Evolutionary conservation across 306 rosid species (phyloP).

Genomic region (Vigna radiata): DNA sequence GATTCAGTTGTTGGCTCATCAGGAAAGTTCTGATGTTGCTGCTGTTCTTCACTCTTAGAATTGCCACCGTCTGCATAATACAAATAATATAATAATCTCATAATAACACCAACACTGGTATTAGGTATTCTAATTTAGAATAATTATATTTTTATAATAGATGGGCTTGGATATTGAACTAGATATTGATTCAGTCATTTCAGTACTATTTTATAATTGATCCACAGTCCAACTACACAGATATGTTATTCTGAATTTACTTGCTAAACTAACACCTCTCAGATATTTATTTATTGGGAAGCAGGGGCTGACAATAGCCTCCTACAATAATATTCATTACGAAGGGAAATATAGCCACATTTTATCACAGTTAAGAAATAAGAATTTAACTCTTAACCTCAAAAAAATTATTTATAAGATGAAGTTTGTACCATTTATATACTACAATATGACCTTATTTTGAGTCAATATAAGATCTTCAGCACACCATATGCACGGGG

Average conservation of each 20-base stretch:
- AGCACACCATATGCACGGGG: too few species aligned
- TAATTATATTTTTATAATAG: conserved; percentile 25
- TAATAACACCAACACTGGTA: conserved; percentile 31
- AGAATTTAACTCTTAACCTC: too few species aligned
- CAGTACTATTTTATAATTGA: conserved; percentile 23
- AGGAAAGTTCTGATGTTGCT: conserved; percentile 67
- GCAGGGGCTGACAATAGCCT: conserved; percentile 2
- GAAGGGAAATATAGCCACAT: neutral
- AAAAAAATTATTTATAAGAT: too few species aligned
- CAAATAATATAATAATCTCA: conserved; percentile 32
- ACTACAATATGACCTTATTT: too few species aligned
- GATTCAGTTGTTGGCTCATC: conserved; percentile 73
- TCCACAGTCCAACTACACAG: conserved; percentile 17
- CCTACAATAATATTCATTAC: conserved; percentile 10
- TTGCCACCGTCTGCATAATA: conserved; percentile 68
- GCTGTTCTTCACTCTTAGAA: conserved; percentile 77
- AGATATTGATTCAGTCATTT: conserved; percentile 23
- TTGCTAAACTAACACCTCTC: neutral
- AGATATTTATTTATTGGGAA: conserved; percentile 11
- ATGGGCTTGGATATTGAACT: conserved; percentile 3
- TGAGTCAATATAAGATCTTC: too few species aligned
- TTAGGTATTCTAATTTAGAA: neutral
- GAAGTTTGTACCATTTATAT: too few species aligned
- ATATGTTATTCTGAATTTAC: conserved; percentile 5
- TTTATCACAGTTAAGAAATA: too few species aligned